These are phyloP conservation scores for Termitomyces heimii DNA, from an alignment of 768 basidiomycete genomes.

Conservation along the genomic window DNA sequence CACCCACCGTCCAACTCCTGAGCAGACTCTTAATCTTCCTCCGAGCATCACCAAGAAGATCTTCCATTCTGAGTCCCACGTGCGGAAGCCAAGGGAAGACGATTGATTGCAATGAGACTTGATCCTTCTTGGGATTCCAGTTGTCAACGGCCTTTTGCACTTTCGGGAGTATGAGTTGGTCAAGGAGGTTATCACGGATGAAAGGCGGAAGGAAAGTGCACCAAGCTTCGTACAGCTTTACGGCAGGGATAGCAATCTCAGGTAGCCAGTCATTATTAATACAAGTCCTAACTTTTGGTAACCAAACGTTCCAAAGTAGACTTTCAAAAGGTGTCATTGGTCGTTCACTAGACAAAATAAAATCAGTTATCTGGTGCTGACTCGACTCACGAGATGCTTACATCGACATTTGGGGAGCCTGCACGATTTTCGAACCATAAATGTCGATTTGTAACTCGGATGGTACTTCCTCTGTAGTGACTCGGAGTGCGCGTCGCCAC, in stretches of 20 bases:
- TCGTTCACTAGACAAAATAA: slow-evolving; percentile 33
- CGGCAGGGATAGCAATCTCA: slow-evolving; percentile 62
- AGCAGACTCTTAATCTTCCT: slow-evolving; percentile 80
- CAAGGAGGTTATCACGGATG: slow-evolving; percentile 90
- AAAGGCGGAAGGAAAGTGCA: slow-evolving; percentile 82
- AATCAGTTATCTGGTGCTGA: neutral
- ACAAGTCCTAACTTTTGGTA: slow-evolving; percentile 87
- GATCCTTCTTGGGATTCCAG: slow-evolving; percentile 66
- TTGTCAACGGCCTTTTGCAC: slow-evolving; percentile 76
- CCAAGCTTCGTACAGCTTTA: slow-evolving; percentile 87
- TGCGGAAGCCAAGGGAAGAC: slow-evolving; percentile 97
- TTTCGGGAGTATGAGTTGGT: slow-evolving; percentile 94
- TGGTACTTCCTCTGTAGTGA: slow-evolving; percentile 41
- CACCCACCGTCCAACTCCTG: slow-evolving; percentile 66
- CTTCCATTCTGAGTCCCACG: slow-evolving; percentile 77
- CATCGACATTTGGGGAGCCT: slow-evolving; percentile 25
- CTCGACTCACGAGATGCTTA: slow-evolving; percentile 20
- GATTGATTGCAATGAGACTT: slow-evolving; percentile 63
- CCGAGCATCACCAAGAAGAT: slow-evolving; percentile 80
- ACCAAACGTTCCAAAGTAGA: slow-evolving; percentile 90
- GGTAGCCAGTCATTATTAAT: slow-evolving; percentile 96
- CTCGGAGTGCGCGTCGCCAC: slow-evolving; percentile 66
- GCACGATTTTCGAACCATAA: slow-evolving; percentile 43
- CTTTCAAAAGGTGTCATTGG: slow-evolving; percentile 96
- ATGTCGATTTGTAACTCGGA: slow-evolving; percentile 44